Evolutionary conservation across 129 eudicot genomes (phyloP), one percentile per base, ranked within the genome.

Genomic region (Erigeron canadensis): DNA sequence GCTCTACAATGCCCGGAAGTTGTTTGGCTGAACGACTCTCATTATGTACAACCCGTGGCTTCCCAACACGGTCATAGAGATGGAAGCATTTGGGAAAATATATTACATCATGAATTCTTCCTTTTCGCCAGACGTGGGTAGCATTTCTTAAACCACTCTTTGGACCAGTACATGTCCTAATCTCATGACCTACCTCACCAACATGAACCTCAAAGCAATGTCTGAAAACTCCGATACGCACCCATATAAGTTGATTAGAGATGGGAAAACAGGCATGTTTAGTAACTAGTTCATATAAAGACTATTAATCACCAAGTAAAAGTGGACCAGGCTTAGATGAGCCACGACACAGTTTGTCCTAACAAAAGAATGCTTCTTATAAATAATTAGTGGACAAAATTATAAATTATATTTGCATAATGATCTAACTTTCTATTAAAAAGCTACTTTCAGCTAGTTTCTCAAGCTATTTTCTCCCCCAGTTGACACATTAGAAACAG

Each of bases 181-280:
- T 87, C 43, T 84, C 84, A 59, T 87, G 92, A 19, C 92, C 92
- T 21, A 58, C 59, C 10, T 48, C 61, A 68, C 89, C 92, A 40
- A 87, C 64, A 45, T 87, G 92, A 73, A 84, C 88, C 80, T 87
- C 89, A 53, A 75, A 81, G 70, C 92, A 87, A 67, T 78, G 70
- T 62, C 92, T 87, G 81, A 70, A 63, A 79, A 72, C 51, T 3
- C 34, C 70, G 50, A 70, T 44, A 42, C 22, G 61, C 43, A 43
- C 62, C 64, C 22, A 28, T 44, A 47, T 44, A 8, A 23, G 65
- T 67, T 17, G 6, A 67, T 38, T 61, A 69, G n/a, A 63, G 39
- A 44, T 28, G 47, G 9, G 10, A 68, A 41, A 68, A 50, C 39
- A 38, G 6, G 10, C 13, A 67, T 0, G 58, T 21, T 8, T 2